Conservation (phyloP, 108 stramenopile species). For the Cyclotella atomus region DNA sequence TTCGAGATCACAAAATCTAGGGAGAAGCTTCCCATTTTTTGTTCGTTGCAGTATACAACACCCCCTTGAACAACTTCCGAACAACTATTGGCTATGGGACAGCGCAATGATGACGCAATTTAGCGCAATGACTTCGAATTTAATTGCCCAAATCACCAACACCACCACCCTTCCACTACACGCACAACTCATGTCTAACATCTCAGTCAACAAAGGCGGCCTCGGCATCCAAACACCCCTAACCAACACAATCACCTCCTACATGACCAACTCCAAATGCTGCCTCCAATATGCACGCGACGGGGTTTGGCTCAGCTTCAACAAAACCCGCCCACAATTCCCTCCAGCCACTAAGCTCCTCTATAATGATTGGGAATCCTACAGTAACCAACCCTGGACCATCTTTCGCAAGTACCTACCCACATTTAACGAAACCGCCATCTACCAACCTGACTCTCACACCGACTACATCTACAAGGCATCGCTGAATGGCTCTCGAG, state of each 20-base stretch:
- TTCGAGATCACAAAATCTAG: too few species aligned
- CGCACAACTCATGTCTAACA: background rate
- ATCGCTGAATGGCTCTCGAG: background rate
- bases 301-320: background rate
- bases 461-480: background rate
- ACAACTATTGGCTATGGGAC: background rate
- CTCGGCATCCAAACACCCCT: background rate
- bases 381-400: background rate
- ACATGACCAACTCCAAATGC: background rate
- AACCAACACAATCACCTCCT: background rate
- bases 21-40: too few species aligned
- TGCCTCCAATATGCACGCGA: background rate
- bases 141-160: background rate
- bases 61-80: background rate
- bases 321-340: background rate
- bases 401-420: background rate
- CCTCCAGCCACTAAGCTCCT: background rate
- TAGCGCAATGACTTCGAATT: background rate
- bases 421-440: background rate
- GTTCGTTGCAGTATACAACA: too few species aligned
- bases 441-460: background rate
- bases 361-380: background rate
- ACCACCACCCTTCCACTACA: background rate
- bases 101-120: background rate
- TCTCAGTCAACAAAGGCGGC: background rate